Percentiles rank a stretch among this genome's conserved stretches.
Conservation (phyloP, 1,284 basidiomycete species). For the Apiotrichum brassicae region DNA sequence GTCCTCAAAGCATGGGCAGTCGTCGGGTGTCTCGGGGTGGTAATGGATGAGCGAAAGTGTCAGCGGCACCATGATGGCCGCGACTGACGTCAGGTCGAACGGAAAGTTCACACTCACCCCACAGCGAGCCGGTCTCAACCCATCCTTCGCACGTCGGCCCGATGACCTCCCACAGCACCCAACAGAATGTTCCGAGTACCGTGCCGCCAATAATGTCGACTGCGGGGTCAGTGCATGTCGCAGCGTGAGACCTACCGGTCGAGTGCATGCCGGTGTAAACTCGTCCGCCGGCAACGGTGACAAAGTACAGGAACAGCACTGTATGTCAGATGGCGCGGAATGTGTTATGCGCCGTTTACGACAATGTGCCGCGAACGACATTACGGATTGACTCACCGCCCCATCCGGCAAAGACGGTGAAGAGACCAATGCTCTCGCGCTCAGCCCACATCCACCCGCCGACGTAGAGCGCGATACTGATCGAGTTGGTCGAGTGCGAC, state of each 20-base stretch:
- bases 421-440: conserved; percentile 16
- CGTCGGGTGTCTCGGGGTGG: conserved; percentile 88
- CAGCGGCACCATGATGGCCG: conserved; percentile 59
- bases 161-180: conserved; percentile 53
- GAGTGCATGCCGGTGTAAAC: conserved; percentile 91
- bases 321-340: too few relatives aligned
- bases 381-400: conserved; percentile 18
- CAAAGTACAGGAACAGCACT: conserved; percentile 58
- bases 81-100: conserved; percentile 50
- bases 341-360: too few relatives aligned
- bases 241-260: conserved; percentile 23
- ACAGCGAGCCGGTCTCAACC: conserved; percentile 54
- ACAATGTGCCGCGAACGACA: not conserved
- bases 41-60: conserved; percentile 69
- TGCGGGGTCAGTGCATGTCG: conserved; percentile 5
- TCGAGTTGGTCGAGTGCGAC: conserved; percentile 86
- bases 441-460: conserved; percentile 31
- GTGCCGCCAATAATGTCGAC: conserved; percentile 67
- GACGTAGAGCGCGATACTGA: conserved; percentile 78
- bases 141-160: conserved; percentile 43
- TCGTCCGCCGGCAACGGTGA: conserved; percentile 79
- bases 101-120: conserved; percentile 45
- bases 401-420: conserved; percentile 18
- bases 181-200: conserved; percentile 60
- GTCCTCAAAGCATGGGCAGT: conserved; percentile 98